phyloP scores from a whole-genome alignment of 2,329 filamentous ascomycete species.

The Graphilbum sp. region DNA sequence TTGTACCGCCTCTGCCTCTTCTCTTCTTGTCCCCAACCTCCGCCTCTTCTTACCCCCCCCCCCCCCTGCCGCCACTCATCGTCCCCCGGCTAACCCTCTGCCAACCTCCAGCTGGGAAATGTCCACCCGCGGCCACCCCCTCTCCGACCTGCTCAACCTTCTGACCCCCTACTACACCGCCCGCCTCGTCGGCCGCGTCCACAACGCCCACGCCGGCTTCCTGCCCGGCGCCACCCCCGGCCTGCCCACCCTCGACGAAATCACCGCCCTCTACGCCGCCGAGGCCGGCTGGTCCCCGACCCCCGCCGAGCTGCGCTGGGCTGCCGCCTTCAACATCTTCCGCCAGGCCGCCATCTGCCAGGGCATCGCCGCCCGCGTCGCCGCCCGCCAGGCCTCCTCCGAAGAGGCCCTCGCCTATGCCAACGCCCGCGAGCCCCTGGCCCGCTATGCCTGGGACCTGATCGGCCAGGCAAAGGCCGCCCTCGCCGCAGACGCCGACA shows the following conservation, averaged over 20 bases:
- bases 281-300: conserved; percentile 37
- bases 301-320: conserved; percentile 38
- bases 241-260: conserved; percentile 18
- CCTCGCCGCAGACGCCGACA: conserved; percentile 1
- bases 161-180: conserved; percentile 32
- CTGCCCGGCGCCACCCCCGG: conserved; percentile 47
- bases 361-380: conserved; percentile 82
- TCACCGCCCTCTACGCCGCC: conserved; percentile 22
- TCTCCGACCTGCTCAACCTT: conserved; percentile 80
- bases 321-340: conserved; percentile 45
- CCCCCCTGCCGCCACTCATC: too few relatives aligned
- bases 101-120: conserved; percentile 80
- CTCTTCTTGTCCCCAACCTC: too few relatives aligned
- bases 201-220: conserved; percentile 33
- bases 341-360: conserved; percentile 51
- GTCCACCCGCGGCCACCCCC: conserved; percentile 90
- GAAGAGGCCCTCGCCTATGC: conserved; percentile 62
- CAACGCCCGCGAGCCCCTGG: conserved; percentile 52
- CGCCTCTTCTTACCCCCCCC: too few relatives aligned
- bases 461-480: conserved; percentile 28
- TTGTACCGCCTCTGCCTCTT: background rate
- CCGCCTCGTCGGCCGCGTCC: conserved; percentile 11
- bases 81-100: too few relatives aligned
- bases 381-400: conserved; percentile 76
- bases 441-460: conserved; percentile 61